Base-by-base conservation (phyloP, 2,329 filamentous ascomycete species). In the Lecanicillium sp. region DNA sequence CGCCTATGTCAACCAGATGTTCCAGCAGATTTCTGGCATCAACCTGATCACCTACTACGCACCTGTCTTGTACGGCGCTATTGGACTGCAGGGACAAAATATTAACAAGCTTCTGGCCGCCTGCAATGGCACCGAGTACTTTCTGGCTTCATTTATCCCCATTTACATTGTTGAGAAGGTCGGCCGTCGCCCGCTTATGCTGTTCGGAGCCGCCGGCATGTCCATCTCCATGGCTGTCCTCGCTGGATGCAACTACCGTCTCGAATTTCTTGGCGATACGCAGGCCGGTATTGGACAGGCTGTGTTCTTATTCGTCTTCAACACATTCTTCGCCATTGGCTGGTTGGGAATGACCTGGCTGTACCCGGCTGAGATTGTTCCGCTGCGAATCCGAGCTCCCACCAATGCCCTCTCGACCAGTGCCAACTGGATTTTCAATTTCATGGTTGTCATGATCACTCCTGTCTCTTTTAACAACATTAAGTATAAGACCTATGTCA, bases 271-370 rank as follows among this genome's bases (percentile, higher is more conserved):
- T 12, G 37, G 17, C 9, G 41, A 38, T 14, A 37, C 19, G 5
- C 25, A 30, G 13, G 42, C 42, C 15, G 42, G 42, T 12, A 38
- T 43, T 25, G 41, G 41, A 17, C 33, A 37, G 14, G 41, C 32
- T 36, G 13, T 52, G 46, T 77, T 77, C 39, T 58, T 82, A 13
- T 83, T 83, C 61, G 68, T 76, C 9, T 83, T 80, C 58, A 81
- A 81, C 52, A 73, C 75, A 5, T 77, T 76, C 47, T 82, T 81
- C 48, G 78, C 76, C 17, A 74, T 76, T 0, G 76, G 73, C 6
- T 79, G 73, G 68, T 56, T 79, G 4, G 74, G 75, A 7, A 64
- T 79, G 25, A 75, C 75, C 3, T 80, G 74, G 74, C 50, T 72
- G 51, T 69, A 67, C 44, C 62, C 70, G 2, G 69, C 71, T 31